Evolutionary conservation across 805 yeast genomes (phyloP), one percentile per base, ranked within the genome.

Genomic region (Yarrowia phangngaensis): DNA sequence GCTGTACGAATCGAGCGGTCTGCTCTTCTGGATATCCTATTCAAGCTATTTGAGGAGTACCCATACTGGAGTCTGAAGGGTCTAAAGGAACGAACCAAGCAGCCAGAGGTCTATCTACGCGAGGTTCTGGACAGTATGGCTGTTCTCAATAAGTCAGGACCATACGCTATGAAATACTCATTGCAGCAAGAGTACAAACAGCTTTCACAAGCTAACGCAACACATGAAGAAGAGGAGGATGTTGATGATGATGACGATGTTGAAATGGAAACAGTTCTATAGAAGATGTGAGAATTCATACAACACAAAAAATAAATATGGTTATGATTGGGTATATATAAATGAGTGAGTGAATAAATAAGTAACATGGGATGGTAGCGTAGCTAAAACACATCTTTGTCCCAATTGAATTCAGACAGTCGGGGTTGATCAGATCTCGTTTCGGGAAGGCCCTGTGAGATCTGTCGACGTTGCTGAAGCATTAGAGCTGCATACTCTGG

Each of bases 41-140:
- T 92, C 77, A 76, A 83, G 57, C 71, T 90, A 59, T 92, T 92
- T 66, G 96, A 88, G 65, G 94, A 89, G 64, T 87, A 84, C 64
- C 97, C 90, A 62, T 92, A 89, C 66, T 92, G 98, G 98, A 80
- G 92, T 8, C 74, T 92, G 73, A 88, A 88, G 66, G 96, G 96
- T 29, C 71, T 92, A 54, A 83, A 87, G 60, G 98, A 92, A 63
- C 77, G 95, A 57, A 88, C 97, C 2, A 81, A 82, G 59, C 98
- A 92, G 70, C 98, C 98, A 1, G 98, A 92, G 63, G 64, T 61
- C 12, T 94, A 85, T 64, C 71, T 92, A 55, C 87, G 89, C 62
- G 96, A 89, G 62, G 84, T 92, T 51, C 70, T 92, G 40, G 98
- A 90, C 53, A 78, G 83, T 38, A 86, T 92, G 60, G 97, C 97